Evolutionary conservation across 495 filamentous ascomycete genomes (phyloP).

Genomic region (Penicillium atrosanguineum): DNA sequence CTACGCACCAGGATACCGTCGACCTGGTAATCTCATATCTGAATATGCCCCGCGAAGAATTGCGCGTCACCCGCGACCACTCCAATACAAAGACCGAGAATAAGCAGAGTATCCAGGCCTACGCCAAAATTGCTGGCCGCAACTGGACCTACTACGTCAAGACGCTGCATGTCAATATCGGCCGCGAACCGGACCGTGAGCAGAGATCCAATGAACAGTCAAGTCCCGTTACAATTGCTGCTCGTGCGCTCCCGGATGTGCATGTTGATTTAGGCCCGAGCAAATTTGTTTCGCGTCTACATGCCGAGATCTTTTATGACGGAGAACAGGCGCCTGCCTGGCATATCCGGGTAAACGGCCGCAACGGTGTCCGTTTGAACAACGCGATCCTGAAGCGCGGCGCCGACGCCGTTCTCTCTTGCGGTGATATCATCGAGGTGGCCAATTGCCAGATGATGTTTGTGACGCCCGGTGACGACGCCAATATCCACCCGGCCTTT

Average conservation of each 20-base stretch:
- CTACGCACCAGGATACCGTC: conserved; percentile 62
- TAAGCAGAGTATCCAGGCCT: conserved; percentile 74
- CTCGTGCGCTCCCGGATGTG: conserved; percentile 52
- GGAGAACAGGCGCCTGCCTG: conserved; percentile 59
- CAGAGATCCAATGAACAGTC: conserved; percentile 43
- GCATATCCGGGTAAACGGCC: conserved; percentile 82
- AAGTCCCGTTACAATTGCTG: conserved; percentile 43
- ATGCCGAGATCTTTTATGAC: conserved; percentile 84
- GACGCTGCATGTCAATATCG: conserved; percentile 76
- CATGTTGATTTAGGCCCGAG: conserved; percentile 93
- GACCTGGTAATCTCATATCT: conserved; percentile 72
- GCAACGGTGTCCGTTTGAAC: conserved; percentile 85
- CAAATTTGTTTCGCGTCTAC: conserved; percentile 85
- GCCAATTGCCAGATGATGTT: conserved; percentile 97
- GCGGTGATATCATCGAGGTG: conserved; percentile 87
- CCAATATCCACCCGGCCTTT: conserved; percentile 57
- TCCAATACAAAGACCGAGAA: conserved; percentile 71
- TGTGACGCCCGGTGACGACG: conserved; percentile 68
- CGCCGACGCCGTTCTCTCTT: conserved; percentile 61
- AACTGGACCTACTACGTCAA: conserved; percentile 96
- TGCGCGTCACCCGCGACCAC: conserved; percentile 71
- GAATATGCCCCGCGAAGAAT: conserved; percentile 52
- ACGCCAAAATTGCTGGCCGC: conserved; percentile 86
- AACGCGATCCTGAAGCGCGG: conserved; percentile 63
- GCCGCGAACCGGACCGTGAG: conserved; percentile 67